Evolutionary conservation across 352 stramenopile genomes (phyloP).

Genomic region (Globisporangium camurandrum): DNA sequence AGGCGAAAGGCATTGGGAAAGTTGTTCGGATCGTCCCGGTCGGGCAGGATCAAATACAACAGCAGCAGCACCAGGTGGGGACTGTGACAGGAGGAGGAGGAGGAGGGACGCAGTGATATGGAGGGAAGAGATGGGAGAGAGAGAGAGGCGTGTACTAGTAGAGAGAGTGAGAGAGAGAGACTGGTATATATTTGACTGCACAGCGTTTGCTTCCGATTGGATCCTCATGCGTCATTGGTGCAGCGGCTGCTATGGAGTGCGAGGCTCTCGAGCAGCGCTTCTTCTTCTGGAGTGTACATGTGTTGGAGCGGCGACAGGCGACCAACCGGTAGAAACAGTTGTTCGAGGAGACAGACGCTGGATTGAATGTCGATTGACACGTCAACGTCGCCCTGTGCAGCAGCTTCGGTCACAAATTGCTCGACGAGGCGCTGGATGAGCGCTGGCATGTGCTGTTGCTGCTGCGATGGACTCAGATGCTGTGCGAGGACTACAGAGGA

Average conservation of each 20-base stretch:
- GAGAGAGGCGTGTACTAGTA: background rate
- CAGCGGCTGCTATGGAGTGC: conserved; percentile 20
- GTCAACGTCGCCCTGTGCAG: conserved; percentile 19
- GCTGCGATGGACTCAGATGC: conserved; percentile 34
- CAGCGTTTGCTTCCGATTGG: background rate
- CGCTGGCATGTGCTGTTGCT: conserved; percentile 22
- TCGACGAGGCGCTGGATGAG: conserved; percentile 30
- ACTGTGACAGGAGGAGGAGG: background rate
- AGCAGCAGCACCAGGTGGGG: no score
- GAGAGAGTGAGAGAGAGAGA: background rate
- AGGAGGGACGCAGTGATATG: background rate
- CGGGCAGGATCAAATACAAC: no score
- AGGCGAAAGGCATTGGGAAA: conserved; percentile 95
- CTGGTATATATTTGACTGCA: background rate
- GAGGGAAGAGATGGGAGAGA: background rate
- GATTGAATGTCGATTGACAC: conserved; percentile 58
- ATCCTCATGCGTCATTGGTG: background rate
- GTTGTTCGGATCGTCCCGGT: conserved; percentile 78
- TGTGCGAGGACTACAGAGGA: conserved; percentile 21
- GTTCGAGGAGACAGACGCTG: conserved; percentile 58
- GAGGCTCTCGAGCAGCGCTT: conserved; percentile 60
- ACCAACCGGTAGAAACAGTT: conserved; percentile 45
- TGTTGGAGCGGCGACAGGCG: conserved; percentile 54
- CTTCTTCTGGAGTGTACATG: conserved; percentile 75
- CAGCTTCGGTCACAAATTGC: conserved; percentile 25